Conservation (phyloP, 768 basidiomycete genomes). For the Basidioascus undulatus region DNA sequence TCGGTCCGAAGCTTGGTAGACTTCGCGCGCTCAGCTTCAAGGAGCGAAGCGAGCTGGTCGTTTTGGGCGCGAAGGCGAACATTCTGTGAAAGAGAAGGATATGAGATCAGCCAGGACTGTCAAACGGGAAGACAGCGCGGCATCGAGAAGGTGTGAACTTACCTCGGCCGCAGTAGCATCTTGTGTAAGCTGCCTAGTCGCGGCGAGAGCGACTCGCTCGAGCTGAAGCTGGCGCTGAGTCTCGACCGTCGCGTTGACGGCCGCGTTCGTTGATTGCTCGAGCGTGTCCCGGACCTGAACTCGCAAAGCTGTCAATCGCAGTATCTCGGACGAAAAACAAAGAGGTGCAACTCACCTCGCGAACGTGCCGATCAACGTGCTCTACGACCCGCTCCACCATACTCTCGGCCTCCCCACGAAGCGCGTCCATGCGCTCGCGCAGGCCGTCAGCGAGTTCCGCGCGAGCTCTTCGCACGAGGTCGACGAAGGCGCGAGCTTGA, state of each 20-base stretch:
- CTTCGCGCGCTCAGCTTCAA: conserved; percentile 41
- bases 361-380: conserved; percentile 26
- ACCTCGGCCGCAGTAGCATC: conserved; percentile 13
- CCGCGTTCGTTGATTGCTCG: not conserved
- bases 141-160: conserved; percentile 1
- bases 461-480: conserved; percentile 31
- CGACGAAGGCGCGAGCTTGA: too few relatives aligned
- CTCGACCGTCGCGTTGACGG: conserved; percentile 16
- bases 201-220: conserved; percentile 29
- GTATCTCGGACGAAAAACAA: too few relatives aligned
- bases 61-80: conserved; percentile 47
- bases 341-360: not conserved
- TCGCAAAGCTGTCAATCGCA: too few relatives aligned
- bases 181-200: conserved; percentile 22
- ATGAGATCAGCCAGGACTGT: too few relatives aligned
- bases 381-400: conserved; percentile 23
- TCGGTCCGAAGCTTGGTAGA: conserved; percentile 46
- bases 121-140: too few relatives aligned
- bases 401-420: conserved; percentile 28
- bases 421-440: conserved; percentile 26
- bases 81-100: conserved; percentile 19
- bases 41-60: conserved; percentile 30
- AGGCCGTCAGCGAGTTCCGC: conserved; percentile 31
- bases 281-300: not conserved
- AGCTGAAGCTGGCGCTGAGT: conserved; percentile 31